These are phyloP conservation scores for Phlegmacium glaucopus DNA, from an alignment of 768 basidiomycete genomes.

Conservation along the genomic window DNA sequence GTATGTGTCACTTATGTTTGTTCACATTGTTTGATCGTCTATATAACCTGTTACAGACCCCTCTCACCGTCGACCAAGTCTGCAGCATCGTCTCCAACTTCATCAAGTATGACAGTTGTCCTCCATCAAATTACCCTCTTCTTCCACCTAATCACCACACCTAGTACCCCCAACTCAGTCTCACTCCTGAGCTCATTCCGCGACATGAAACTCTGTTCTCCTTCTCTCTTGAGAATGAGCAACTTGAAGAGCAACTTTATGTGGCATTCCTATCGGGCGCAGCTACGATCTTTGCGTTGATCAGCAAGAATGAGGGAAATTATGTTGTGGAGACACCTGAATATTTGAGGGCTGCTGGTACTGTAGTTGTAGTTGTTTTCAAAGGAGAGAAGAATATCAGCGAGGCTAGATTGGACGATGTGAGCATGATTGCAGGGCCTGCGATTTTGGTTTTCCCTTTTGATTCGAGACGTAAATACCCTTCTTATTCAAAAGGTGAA, in stretches of 20 bases:
- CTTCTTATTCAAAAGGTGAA: no score
- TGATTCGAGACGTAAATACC: constrained; percentile 17
- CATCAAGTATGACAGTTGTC: constrained; percentile 54
- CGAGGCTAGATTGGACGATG: constrained; percentile 27
- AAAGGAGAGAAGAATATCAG: constrained; percentile 20
- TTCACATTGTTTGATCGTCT: no score
- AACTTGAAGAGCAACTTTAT: constrained; percentile 30
- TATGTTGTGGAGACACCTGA: constrained; percentile 35
- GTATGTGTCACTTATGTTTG: constrained; percentile 26
- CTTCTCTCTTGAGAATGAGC: constrained; percentile 13
- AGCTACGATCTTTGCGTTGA: constrained; percentile 34
- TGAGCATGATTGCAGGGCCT: constrained; percentile 55
- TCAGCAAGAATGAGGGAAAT: constrained; percentile 13
- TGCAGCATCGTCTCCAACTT: constrained; percentile 39
- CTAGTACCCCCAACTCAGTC: constrained; percentile 22
- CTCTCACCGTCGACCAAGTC: constrained; percentile 37
- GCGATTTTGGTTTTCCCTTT: constrained; percentile 41
- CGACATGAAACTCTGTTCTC: constrained; percentile 19
- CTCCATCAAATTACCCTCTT: constrained; percentile 43
- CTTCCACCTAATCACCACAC: constrained; percentile 26
- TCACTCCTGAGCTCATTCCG: constrained; percentile 17
- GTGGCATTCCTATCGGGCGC: constrained; percentile 51
- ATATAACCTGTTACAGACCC: constrained; percentile 25
- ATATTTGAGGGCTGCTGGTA: constrained; percentile 35
- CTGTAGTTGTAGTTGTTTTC: constrained; percentile 49